phyloP scores from a whole-genome alignment of 1,284 basidiomycete genomes.

The Ustilago esculenta region DNA sequence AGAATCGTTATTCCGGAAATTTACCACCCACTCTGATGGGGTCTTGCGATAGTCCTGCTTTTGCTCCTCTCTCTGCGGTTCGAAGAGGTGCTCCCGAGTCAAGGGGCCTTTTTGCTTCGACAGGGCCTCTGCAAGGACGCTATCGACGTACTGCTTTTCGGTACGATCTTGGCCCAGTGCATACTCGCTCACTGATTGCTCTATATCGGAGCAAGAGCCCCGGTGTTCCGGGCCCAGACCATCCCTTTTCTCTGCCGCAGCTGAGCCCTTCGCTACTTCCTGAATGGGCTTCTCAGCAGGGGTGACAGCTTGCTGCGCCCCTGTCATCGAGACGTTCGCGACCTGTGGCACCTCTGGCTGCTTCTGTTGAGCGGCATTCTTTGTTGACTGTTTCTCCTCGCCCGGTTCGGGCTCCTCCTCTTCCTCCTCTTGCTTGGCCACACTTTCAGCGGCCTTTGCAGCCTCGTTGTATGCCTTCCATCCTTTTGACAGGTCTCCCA shows the following conservation, averaged over 20 bases:
- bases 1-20: too few relatives aligned
- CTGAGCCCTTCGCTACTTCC: background rate
- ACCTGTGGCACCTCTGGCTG: background rate
- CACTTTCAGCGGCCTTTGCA: background rate
- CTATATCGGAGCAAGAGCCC: too few relatives aligned
- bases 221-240: too few relatives aligned
- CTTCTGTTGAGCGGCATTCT: background rate
- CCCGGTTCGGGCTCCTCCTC: background rate
- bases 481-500: conserved; percentile 20
- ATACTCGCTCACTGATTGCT: too few relatives aligned
- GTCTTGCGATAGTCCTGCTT: too few relatives aligned
- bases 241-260: too few relatives aligned
- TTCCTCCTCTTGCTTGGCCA: conserved; percentile 12
- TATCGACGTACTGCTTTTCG: background rate
- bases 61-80: background rate
- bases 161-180: background rate
- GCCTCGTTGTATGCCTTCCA: conserved; percentile 18
- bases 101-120: background rate
- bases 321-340: conserved; percentile 2
- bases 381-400: background rate
- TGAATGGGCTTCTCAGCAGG: background rate
- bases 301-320: conserved; percentile 1
- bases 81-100: conserved; percentile 1
- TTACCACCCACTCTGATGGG: too few relatives aligned
- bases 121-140: conserved; percentile 3